phyloP scores from a whole-genome alignment of 2,329 filamentous ascomycete species.

The Fusarium chaquense region DNA sequence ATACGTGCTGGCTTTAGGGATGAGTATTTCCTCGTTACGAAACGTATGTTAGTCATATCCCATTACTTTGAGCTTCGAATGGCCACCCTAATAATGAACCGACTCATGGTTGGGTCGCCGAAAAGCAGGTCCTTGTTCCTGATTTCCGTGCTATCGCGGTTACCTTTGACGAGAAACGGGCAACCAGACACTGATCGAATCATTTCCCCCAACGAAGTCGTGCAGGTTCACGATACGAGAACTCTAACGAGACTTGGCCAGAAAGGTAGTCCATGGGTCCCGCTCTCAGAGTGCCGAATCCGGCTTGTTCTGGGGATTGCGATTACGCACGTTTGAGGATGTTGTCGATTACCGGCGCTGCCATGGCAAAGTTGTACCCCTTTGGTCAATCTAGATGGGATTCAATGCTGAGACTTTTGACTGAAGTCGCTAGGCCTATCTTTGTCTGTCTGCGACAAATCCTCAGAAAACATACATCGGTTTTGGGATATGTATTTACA shows the following conservation, averaged over 20 bases:
- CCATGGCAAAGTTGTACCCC: constrained; percentile 32
- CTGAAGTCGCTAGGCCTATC: constrained; percentile 34
- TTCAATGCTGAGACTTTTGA: constrained; percentile 38
- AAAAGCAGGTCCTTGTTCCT: constrained; percentile 40
- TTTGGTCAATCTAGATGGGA: constrained; percentile 28
- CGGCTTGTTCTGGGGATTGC: constrained; percentile 32
- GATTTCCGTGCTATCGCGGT: constrained; percentile 22
- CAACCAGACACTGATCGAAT: constrained; percentile 47
- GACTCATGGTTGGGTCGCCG: constrained; percentile 49
- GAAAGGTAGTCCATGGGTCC: constrained; percentile 18
- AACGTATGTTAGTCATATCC: constrained; percentile 7
- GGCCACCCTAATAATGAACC: constrained; percentile 43
- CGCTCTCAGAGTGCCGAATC: constrained; percentile 40
- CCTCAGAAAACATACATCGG: constrained; percentile 23
- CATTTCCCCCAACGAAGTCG: constrained; percentile 43
- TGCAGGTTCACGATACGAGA: constrained; percentile 52
- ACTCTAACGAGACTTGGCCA: constrained; percentile 51
- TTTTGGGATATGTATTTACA: no score
- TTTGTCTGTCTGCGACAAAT: constrained; percentile 45
- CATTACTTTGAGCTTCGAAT: neutral
- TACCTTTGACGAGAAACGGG: constrained; percentile 46
- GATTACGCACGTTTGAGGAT: constrained; percentile 44
- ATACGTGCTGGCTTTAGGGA: neutral
- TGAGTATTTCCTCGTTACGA: neutral
- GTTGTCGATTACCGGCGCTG: constrained; percentile 37